These are phyloP conservation scores for Fusarium temperatum DNA, from an alignment of 2,329 filamentous ascomycete genomes.

Conservation along the genomic window DNA sequence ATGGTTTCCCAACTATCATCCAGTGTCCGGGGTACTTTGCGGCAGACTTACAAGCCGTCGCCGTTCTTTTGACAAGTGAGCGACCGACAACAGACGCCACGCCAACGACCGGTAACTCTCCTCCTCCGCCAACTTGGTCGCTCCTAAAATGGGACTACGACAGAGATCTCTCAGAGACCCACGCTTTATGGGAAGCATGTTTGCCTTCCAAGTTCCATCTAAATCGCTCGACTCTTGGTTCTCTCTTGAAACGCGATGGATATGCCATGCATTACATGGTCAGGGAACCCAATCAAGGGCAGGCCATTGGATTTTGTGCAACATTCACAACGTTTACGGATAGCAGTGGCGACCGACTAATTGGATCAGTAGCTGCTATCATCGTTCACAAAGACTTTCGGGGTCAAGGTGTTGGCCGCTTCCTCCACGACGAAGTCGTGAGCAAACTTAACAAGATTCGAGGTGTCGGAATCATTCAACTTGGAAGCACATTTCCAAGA, in stretches of 20 bases:
- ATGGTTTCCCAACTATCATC: slow-evolving; percentile 61
- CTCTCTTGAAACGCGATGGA: slow-evolving; percentile 62
- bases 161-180: slow-evolving; percentile 52
- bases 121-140: slow-evolving; percentile 51
- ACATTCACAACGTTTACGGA: slow-evolving; percentile 68
- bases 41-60: slow-evolving; percentile 59
- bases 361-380: slow-evolving; percentile 65
- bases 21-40: slow-evolving; percentile 59
- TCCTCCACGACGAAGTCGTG: slow-evolving; percentile 62
- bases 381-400: slow-evolving; percentile 60
- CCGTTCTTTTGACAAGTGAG: slow-evolving; percentile 61
- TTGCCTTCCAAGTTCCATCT: slow-evolving; percentile 56
- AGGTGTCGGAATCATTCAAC: slow-evolving; percentile 63
- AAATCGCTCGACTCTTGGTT: slow-evolving; percentile 51
- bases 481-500: slow-evolving; percentile 68
- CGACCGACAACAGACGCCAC: neutral
- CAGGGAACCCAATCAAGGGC: slow-evolving; percentile 52
- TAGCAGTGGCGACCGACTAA: slow-evolving; percentile 59
- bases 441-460: slow-evolving; percentile 58
- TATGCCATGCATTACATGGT: slow-evolving; percentile 67
- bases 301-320: slow-evolving; percentile 66
- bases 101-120: slow-evolving; percentile 16
- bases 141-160: slow-evolving; percentile 52
- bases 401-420: slow-evolving; percentile 60
- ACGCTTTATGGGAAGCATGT: slow-evolving; percentile 60